Conservation (phyloP, 163 green algal species). For the Trebouxiophyceae sp. region DNA sequence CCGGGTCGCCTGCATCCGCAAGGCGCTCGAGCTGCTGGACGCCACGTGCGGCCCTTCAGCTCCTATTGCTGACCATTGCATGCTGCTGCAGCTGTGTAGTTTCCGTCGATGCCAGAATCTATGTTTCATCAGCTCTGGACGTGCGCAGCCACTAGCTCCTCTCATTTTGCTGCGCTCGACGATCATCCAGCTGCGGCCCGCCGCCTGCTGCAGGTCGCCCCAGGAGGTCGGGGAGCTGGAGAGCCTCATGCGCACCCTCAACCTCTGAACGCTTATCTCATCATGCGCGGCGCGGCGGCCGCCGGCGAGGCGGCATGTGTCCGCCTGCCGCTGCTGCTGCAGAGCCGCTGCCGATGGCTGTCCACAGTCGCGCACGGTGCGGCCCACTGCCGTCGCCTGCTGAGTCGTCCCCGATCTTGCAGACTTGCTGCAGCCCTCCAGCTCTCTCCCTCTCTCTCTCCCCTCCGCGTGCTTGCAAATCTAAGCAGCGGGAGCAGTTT, state of each 20-base stretch:
- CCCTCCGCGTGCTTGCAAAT: not conserved
- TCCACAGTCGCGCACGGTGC: no score
- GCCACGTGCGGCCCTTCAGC: not conserved
- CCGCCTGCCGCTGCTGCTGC: no score
- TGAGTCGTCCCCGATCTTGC: not conserved
- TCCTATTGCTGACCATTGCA: not conserved
- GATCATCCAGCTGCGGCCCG: not conserved
- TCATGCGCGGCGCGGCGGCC: no score
- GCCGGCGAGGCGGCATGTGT: no score
- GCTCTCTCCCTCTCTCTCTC: not conserved
- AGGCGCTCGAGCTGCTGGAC: constrained; percentile 31
- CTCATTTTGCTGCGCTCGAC: constrained; percentile 23
- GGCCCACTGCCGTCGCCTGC: no score
- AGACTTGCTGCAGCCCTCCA: not conserved
- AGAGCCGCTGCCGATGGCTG: no score
- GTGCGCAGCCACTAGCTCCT: constrained; percentile 14
- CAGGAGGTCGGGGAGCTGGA: no score
- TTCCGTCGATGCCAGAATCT: not conserved
- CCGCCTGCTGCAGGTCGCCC: not conserved
- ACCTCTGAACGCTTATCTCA: no score
- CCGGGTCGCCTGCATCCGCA: constrained; percentile 21
- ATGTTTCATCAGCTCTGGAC: not conserved
- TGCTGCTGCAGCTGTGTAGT: no score
- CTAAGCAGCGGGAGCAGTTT: not conserved
- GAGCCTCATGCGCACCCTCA: no score